Percentiles rank a stretch among this genome's conserved stretches.
phyloP scores from a whole-genome alignment of 345 rosid genomes.

The Eucalyptus tenuipes region DNA sequence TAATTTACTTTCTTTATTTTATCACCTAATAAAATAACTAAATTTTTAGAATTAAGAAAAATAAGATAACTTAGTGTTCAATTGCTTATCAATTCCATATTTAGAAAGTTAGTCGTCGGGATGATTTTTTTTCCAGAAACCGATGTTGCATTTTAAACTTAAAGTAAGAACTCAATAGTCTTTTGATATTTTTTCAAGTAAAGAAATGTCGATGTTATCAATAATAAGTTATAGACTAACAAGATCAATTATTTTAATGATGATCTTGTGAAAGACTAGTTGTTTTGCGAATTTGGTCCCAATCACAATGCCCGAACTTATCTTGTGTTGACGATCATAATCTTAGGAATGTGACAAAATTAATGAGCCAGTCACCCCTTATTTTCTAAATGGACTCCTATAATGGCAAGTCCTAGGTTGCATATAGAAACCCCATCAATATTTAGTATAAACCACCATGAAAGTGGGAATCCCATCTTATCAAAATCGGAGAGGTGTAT shows the following conservation, averaged over 20 bases:
- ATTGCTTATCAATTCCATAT: rapidly evolving
- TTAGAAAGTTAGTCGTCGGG: rapidly evolving
- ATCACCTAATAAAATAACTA: not conserved
- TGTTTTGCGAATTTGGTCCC: not conserved
- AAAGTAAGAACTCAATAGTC: not conserved
- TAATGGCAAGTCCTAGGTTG: rapidly evolving
- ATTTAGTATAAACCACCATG: rapidly evolving
- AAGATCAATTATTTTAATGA: not conserved
- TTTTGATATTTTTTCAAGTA: not conserved
- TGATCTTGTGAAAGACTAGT: not conserved
- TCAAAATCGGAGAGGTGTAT: not conserved
- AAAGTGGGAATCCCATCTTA: not conserved
- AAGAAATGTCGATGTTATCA: not conserved
- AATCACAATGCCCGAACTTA: rapidly evolving
- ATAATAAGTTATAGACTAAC: not conserved
- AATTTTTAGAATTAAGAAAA: not conserved
- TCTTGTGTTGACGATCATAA: rapidly evolving
- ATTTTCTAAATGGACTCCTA: rapidly evolving
- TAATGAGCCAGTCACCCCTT: rapidly evolving
- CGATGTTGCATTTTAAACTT: rapidly evolving
- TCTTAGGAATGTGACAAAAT: not conserved
- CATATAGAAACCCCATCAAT: not conserved
- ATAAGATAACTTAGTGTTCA: not conserved
- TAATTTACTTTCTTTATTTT: not conserved
- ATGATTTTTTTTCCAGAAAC: rapidly evolving